phyloP scores from a whole-genome alignment of 176 grass and related monocot genomes.

The Oryza rufipogon region DNA sequence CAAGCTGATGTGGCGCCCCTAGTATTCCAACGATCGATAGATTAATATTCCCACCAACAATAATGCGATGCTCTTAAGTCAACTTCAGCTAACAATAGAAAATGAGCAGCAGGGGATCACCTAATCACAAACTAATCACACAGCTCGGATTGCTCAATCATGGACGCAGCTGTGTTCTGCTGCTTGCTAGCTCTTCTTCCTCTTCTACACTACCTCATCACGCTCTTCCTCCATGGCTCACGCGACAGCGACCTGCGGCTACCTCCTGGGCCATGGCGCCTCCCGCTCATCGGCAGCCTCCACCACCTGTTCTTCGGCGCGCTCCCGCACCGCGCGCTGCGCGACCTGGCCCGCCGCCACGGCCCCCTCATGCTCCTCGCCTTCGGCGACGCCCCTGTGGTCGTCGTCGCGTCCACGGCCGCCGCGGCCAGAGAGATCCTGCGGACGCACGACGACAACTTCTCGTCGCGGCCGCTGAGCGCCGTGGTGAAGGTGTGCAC shows the following conservation, averaged over 20 bases:
- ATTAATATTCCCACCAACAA: no score
- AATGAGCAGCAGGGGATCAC: neutral
- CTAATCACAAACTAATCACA: neutral
- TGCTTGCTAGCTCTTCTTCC: neutral
- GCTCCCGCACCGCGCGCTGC: neutral
- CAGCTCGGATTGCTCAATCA: neutral
- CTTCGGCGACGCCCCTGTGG: neutral
- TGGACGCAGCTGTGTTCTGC: neutral
- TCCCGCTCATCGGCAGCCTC: constrained; percentile 20
- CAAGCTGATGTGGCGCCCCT: no score
- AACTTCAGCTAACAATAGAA: no score
- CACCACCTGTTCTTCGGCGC: neutral
- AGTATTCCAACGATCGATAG: no score
- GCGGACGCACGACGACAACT: constrained; percentile 19
- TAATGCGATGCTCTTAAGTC: no score
- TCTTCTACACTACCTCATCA: neutral
- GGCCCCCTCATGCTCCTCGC: constrained; percentile 25
- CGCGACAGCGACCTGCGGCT: neutral
- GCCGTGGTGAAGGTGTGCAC: neutral
- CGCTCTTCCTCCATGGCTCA: neutral
- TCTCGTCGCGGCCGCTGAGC: constrained; percentile 1
- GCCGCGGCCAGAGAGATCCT: constrained; percentile 31
- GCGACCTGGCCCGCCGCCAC: neutral
- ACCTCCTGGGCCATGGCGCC: neutral
- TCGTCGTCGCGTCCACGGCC: neutral